A percentile compares a stretch with the other conserved stretches of the same genome.
Conservation (phyloP, 2,329 filamentous ascomycete genomes). For the Colletotrichum abscissum region DNA sequence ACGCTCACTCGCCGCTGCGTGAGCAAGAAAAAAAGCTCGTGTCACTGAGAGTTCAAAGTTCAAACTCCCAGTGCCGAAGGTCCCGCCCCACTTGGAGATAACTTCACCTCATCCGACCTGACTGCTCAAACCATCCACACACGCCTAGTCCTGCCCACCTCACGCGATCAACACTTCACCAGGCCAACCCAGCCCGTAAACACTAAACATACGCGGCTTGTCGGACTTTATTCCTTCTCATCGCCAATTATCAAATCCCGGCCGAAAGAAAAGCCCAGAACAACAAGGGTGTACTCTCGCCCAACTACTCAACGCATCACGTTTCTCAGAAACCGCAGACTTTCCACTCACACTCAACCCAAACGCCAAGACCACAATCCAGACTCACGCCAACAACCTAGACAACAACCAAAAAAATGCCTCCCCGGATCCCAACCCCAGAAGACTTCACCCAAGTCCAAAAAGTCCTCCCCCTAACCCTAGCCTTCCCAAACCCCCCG, state of each 20-base stretch:
- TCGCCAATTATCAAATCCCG: no score
- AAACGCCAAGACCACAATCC: not conserved
- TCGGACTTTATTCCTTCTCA: not conserved
- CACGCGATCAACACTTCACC: not conserved
- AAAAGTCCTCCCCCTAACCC: constrained; percentile 53
- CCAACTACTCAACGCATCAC: no score
- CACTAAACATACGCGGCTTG: no score
- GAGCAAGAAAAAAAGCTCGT: not conserved
- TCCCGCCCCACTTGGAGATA: constrained; percentile 22
- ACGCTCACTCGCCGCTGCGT: not conserved
- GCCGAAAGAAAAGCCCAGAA: not conserved
- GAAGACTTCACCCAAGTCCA: constrained; percentile 60
- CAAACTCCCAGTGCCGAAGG: not conserved
- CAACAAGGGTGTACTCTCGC: no score
- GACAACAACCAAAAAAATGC: constrained; percentile 43
- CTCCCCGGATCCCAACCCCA: constrained; percentile 61
- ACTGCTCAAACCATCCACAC: not conserved
- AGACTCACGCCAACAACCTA: not conserved
- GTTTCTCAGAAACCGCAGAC: not conserved
- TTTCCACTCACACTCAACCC: not conserved
- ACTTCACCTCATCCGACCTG: constrained; percentile 19
- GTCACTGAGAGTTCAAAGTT: constrained; percentile 8
- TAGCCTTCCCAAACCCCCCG: constrained; percentile 63
- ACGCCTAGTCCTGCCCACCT: not conserved
- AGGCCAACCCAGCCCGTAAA: not conserved